phyloP scores from a whole-genome alignment of 768 basidiomycete genomes.

The Tulasnella sp. region DNA sequence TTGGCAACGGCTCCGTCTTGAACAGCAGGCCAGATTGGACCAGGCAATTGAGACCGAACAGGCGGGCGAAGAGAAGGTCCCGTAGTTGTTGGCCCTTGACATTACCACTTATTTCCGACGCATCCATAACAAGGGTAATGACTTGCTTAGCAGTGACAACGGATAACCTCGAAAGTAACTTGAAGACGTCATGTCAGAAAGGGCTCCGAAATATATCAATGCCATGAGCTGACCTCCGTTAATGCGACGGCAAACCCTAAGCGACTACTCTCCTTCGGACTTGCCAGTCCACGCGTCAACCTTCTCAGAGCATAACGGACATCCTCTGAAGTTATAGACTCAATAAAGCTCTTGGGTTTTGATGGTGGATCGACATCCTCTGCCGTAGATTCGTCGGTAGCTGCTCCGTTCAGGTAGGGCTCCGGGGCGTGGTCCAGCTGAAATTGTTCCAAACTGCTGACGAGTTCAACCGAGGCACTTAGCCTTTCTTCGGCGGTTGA shows the following conservation, averaged over 20 bases:
- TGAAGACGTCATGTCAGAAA: background rate
- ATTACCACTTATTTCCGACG: slow-evolving; percentile 66
- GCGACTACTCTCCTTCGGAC: slow-evolving; percentile 88
- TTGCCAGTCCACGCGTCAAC: slow-evolving; percentile 82
- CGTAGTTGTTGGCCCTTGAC: slow-evolving; percentile 91
- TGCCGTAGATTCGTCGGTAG: slow-evolving; percentile 50
- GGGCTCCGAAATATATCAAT: background rate
- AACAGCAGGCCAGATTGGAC: slow-evolving; percentile 81
- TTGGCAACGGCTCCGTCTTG: slow-evolving; percentile 50
- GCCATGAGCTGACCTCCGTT: slow-evolving; percentile 65
- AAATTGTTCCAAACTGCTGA: slow-evolving; percentile 78
- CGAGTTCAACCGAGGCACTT: slow-evolving; percentile 79
- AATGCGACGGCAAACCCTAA: slow-evolving; percentile 94
- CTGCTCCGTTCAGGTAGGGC: slow-evolving; percentile 32
- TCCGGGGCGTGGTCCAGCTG: slow-evolving; percentile 54
- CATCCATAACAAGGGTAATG: slow-evolving; percentile 65
- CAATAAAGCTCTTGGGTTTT: slow-evolving; percentile 51
- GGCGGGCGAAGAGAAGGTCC: slow-evolving; percentile 83
- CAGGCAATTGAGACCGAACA: slow-evolving; percentile 84
- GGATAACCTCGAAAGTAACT: slow-evolving; percentile 76
- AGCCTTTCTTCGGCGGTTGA: slow-evolving; percentile 73
- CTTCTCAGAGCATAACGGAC: slow-evolving; percentile 88
- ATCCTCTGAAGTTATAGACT: slow-evolving; percentile 77
- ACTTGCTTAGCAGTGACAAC: slow-evolving; percentile 78
- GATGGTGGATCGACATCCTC: slow-evolving; percentile 35